Base-by-base conservation (phyloP, 257 asterid genomes). In the Leptodermis oblonga region DNA sequence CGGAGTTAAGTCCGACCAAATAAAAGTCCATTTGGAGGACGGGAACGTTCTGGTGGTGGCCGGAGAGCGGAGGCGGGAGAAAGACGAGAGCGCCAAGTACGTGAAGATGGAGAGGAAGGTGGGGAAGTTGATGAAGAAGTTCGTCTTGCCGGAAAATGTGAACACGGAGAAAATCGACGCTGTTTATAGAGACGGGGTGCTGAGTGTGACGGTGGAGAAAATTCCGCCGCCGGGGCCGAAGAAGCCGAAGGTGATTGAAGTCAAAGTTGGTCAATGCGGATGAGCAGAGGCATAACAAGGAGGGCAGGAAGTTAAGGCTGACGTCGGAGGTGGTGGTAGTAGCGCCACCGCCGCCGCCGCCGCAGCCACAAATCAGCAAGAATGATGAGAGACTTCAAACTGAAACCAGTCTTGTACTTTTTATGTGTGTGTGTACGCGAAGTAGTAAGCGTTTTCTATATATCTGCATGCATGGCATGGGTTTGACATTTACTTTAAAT, bases 161-260 rank as follows among this genome's bases (percentile, higher is more conserved):
- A 48, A 67, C 34, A 31, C 60, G 13, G 70, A 76, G 8, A 43
- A 37, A 0, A 52, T 77, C 30, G 12, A 65, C 14, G 84, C 76
- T 7, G 42, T 10, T n/a, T 67, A 70, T 60, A 68, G 62, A 33
- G 73, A 70, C 15, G 82, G 84, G 33, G 82, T 80, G 70, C 69
- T 77, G 51, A 63, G 43, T 1, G 80, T 80, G 22, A 63, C 55
- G 17, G 78, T 77, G 55, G 65, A 74, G 80, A 92, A 92, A 42
- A 37, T 76, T 72, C 96, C 96, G 0, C 96, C 96, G 9, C 96
- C 96, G 20, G 82, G 85, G 82, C 89, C 98, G 0, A 92, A 89
- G 90, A 89, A 82, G 79, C 88, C 94, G 0, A 92, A 69, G 82
- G 80, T 88, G 2, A 80, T 92, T 34, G 82, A 87, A 52, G 96